Evolutionary conservation across 805 yeast genomes (phyloP), one percentile per base, ranked within the genome.

Genomic region (Kazachstania martiniae): DNA sequence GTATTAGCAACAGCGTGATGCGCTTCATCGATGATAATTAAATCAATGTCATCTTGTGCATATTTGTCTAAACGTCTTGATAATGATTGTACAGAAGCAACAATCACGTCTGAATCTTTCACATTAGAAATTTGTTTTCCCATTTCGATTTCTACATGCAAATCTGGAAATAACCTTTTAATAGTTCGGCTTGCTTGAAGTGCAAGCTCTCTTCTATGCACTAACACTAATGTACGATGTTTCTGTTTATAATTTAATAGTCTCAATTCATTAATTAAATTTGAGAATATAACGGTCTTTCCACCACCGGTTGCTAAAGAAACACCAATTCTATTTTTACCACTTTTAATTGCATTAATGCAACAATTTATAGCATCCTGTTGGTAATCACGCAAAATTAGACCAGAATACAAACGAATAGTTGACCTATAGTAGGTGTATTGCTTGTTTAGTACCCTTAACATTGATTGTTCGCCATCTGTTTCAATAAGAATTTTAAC

Each of bases 221-320:
- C 95, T 15, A 89, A 53, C 2, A 87, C 70, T 42, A 87, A 55
- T 0, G 63, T 46, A 35, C 62, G 25, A n/a, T n/a, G n/a, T n/a
- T n/a, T n/a, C 39, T 39, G 24, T 14, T 29, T 37, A 16, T 21
- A n/a, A 13, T 22, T 8, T 26, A 15, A 9, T 8, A 29, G 29
- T 7, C 32, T 32, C 28, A 50, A 32, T 21, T 58, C 47, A 0
- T 72, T 66, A 3, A 80, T 68, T 26, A 79, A 42, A 40, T 68
- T 68, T 0, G 81, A 55, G 49, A 84, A 80, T 1, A 83, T 74
- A 9, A 85, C 84, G 0, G 96, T 87, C 46, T 87, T 87, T 4
- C 97, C 97, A 9, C 94, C 91, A 0, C 97, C 97, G 0, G 97
- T 89, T 10, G 95, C 94, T 24, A 87, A 54, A 18, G 85, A 79